A percentile compares a stretch with the other conserved stretches of the same genome.
Evolutionary conservation across 768 basidiomycete genomes (phyloP).

Genomic region (Cubamyces sp.): DNA sequence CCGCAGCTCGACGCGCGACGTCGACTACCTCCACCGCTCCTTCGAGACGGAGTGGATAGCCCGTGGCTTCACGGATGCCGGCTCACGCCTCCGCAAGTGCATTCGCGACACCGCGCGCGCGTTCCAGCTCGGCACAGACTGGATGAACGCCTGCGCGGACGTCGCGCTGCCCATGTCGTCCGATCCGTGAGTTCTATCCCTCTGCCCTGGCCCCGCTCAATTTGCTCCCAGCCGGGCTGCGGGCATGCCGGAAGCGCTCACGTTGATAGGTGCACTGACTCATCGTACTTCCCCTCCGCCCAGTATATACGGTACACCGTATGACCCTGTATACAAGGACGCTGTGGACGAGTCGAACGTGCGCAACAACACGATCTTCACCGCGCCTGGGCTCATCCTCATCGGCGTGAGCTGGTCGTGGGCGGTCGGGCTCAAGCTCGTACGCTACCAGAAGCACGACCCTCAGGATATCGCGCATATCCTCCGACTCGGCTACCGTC

Average conservation of each 20-base stretch:
- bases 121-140: constrained; percentile 61
- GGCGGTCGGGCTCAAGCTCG: constrained; percentile 74
- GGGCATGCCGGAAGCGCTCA: not conserved
- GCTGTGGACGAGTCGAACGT: constrained; percentile 56
- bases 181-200: constrained; percentile 50
- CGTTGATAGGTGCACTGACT: constrained; percentile 2
- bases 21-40: constrained; percentile 68
- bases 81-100: constrained; percentile 56
- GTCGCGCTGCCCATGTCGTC: constrained; percentile 66
- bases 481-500: constrained; percentile 59
- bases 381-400: constrained; percentile 54
- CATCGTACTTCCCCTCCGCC: not conserved
- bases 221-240: not conserved
- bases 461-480: constrained; percentile 69
- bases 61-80: constrained; percentile 55
- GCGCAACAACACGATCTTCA: constrained; percentile 58
- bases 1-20: constrained; percentile 59
- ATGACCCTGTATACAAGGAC: constrained; percentile 66
- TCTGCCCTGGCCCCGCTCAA: not conserved
- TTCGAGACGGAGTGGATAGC: constrained; percentile 59
- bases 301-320: constrained; percentile 34
- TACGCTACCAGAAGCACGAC: constrained; percentile 66
- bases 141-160: constrained; percentile 81
- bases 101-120: constrained; percentile 56
- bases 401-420: constrained; percentile 72